phyloP scores from a whole-genome alignment of 768 basidiomycete species.

The Cyathus striatus region DNA sequence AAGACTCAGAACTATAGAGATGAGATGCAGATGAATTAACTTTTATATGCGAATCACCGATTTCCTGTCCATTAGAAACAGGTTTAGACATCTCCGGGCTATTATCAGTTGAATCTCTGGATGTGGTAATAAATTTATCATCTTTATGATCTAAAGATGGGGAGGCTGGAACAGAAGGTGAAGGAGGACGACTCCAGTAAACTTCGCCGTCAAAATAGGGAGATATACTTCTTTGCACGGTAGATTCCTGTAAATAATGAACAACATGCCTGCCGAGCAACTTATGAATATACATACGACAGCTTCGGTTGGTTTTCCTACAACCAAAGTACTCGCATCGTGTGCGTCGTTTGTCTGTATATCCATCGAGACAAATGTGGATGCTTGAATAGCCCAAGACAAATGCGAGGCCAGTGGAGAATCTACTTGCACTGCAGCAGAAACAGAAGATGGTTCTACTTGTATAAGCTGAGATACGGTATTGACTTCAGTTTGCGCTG shows the following conservation, averaged over 20 bases:
- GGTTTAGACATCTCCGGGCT: slow-evolving; percentile 11
- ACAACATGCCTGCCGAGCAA: background rate
- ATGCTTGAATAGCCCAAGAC: background rate
- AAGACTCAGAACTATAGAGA: too few species aligned
- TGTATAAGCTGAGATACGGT: too few species aligned
- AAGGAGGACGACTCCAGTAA: slow-evolving; percentile 28
- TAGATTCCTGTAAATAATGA: slow-evolving; percentile 9
- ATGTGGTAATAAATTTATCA: background rate
- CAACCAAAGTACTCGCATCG: background rate
- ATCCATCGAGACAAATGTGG: background rate
- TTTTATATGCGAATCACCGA: slow-evolving; percentile 9
- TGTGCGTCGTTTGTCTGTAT: background rate
- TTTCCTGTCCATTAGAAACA: slow-evolving; percentile 18
- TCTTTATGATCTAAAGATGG: background rate
- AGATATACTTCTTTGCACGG: slow-evolving; percentile 43
- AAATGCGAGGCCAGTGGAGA: background rate
- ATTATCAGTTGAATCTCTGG: background rate
- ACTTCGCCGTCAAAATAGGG: slow-evolving; percentile 65
- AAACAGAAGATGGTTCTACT: slow-evolving; percentile 10
- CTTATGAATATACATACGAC: too few species aligned
- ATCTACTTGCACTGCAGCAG: slow-evolving; percentile 16
- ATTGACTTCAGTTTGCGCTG: too few species aligned
- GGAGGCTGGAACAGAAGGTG: slow-evolving; percentile 8
- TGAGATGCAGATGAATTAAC: too few species aligned
- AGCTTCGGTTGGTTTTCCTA: too few species aligned